phyloP scores from a whole-genome alignment of 2,329 filamentous ascomycete species.

The Dactylella cylindrospora region DNA sequence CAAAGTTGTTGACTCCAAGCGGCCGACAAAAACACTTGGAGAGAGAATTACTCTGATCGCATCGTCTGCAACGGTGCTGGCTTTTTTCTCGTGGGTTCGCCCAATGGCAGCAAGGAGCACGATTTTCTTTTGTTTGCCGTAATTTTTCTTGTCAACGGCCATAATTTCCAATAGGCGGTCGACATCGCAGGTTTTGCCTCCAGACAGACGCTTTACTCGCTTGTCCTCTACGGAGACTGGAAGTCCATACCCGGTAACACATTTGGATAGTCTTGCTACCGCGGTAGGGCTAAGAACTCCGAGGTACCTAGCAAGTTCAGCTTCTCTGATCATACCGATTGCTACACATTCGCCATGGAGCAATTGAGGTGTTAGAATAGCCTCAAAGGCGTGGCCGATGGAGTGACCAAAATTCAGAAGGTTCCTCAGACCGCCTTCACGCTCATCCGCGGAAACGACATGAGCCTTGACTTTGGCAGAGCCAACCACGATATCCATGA shows the following conservation, averaged over 20 bases:
- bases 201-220: constrained; percentile 76
- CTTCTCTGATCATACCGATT: constrained; percentile 98
- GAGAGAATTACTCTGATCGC: constrained; percentile 82
- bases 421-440: constrained; percentile 90
- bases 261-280: constrained; percentile 86
- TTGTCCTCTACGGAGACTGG: constrained; percentile 84
- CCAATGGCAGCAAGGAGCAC: constrained; percentile 90
- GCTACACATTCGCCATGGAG: constrained; percentile 94
- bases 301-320: constrained; percentile 84
- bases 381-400: constrained; percentile 94
- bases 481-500: constrained; percentile 80
- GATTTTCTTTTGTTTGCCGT: constrained; percentile 91
- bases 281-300: constrained; percentile 82
- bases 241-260: constrained; percentile 88
- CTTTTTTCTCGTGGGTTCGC: constrained; percentile 79
- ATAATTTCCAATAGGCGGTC: constrained; percentile 86
- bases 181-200: constrained; percentile 82
- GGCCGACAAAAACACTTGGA: constrained; percentile 67
- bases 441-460: constrained; percentile 91
- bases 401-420: constrained; percentile 97
- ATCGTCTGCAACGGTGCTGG: constrained; percentile 82
- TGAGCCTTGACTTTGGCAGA: constrained; percentile 92
- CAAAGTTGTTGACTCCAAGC: constrained; percentile 59
- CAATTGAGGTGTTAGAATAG: constrained; percentile 90
- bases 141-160: constrained; percentile 98